Conservation (phyloP, 2,329 filamentous ascomycete genomes). For the Basipetospora chlamydospora region DNA sequence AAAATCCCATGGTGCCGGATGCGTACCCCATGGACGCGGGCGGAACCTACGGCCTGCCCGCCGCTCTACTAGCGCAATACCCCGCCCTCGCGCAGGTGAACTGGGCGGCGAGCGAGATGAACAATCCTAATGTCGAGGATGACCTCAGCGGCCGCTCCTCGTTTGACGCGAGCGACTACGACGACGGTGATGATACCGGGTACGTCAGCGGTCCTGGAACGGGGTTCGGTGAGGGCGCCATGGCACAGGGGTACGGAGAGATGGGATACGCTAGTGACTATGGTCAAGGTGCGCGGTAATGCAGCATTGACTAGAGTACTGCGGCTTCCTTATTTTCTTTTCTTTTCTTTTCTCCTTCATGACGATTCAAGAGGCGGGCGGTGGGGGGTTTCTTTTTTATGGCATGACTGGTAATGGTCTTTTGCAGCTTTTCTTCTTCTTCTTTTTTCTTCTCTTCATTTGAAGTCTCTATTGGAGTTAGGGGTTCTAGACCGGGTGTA, state of each 20-base stretch:
- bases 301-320: background rate
- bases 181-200: slow-evolving; percentile 57
- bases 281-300: slow-evolving; percentile 21
- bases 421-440: slow-evolving; percentile 2
- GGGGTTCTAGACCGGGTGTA: too few relatives aligned
- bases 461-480: too few relatives aligned
- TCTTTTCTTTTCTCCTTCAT: slow-evolving; percentile 6
- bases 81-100: slow-evolving; percentile 83
- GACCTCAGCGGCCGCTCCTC: slow-evolving; percentile 67
- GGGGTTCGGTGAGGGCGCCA: slow-evolving; percentile 40
- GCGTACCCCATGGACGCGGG: slow-evolving; percentile 41
- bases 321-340: background rate
- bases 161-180: slow-evolving; percentile 69
- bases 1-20: slow-evolving; percentile 41
- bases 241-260: slow-evolving; percentile 38
- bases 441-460: slow-evolving; percentile 1
- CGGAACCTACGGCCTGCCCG: slow-evolving; percentile 58
- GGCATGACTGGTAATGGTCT: background rate
- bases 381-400: slow-evolving; percentile 4
- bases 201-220: slow-evolving; percentile 50
- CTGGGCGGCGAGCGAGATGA: slow-evolving; percentile 53
- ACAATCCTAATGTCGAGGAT: slow-evolving; percentile 54
- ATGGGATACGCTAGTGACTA: slow-evolving; percentile 40
- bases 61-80: slow-evolving; percentile 79
- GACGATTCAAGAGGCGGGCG: background rate